Base-by-base conservation (phyloP, 1,284 basidiomycete species). In the Vanrija pseudolonga region DNA sequence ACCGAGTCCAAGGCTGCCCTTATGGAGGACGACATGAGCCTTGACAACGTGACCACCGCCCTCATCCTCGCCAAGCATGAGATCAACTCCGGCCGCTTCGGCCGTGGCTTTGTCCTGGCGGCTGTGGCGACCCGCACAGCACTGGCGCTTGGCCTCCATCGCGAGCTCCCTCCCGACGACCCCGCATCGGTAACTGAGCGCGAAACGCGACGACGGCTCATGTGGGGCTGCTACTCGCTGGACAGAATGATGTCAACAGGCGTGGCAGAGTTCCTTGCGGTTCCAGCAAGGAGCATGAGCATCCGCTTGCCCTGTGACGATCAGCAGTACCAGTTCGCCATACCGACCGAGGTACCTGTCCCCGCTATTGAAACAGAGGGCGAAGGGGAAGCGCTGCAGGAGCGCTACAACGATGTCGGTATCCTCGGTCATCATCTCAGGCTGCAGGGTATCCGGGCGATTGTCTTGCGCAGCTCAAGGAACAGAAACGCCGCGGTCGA, bases 231-330 rank as follows among this genome's bases (percentile, higher is more conserved):
- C 53, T 64, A 55, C 50, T 62, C 54, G 12, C 45, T 64, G 18
- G 62, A 64, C 45, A 44, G 62, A 14, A 62, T 59, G 55, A 60
- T 64, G 62, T 49, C 51, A n/a, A 62, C 60, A 0, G 62, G 62
- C 8, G 47, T 60, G 3, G 45, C 60, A 6, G 62, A 64, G 47
- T 51, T 40, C 37, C 20, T 57, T 15, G 32, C 32, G 7, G 48
- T 44, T 0, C 56, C 59, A 1, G 53, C 56, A 0, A 9, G 39
- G 2, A 37, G 23, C 6, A 18, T 61, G 1, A 40, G 45, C 11
- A 52, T 55, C 20, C 59, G 51, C 18, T 42, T 61, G 0, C 59
- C 59, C 1, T 57, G 56, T 26, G 47, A 55, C 14, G 56, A 61
- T n/a, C 59, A 61, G 32, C 24, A 45, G 20, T 61, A 53, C 36